Base-by-base conservation (phyloP, 805 yeast species). In the Metschnikowia lachancei region DNA sequence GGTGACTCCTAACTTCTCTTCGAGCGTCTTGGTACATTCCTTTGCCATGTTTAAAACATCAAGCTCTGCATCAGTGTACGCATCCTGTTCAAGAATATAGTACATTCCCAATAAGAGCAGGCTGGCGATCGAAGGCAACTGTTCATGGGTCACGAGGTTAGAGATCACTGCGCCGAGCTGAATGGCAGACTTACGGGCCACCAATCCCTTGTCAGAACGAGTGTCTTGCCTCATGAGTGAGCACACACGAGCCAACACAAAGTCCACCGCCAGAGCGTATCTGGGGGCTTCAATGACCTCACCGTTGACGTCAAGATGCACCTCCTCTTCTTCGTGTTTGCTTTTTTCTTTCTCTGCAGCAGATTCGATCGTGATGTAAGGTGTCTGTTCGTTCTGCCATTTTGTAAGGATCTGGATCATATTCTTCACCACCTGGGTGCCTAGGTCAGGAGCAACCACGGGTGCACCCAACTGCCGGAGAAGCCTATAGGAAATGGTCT, bases 391-490 rank as follows among this genome's bases (percentile, higher is more conserved):
- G 19, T 64, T 57, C 24, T 78, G 74, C 96, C 96, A 90, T 45
- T 66, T 66, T 64, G 76, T 74, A 6, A 83, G 70, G 26, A 88
- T 72, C 31, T 71, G 62, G 1, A 84, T 82, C 51, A 91, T 63
- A 50, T 84, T 83, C 62, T 84, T 87, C 18, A 85, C 81, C 24
- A 79, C 73, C 59, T 83, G 85, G 14, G 73, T 62, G 0, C 87
- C 85, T 46, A 89, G 69, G 0, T 75, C 78, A 42, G 81, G 83
- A 3, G 85, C 66, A 22, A 90, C 72, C 6, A 76, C 65, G 2
- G 96, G 94, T 1, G 97, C 96, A 20, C 85, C 81, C 39, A 92
- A 67, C 69, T 88, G 96, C 57, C 91, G 85, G 49, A 89, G 72
- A 31, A 79, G 66, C 56, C 89, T 77, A 54, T 78, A 77, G 0